These are phyloP conservation scores for Cytospora leucostoma DNA, from an alignment of 2,329 filamentous ascomycete species.

Conservation along the genomic window DNA sequence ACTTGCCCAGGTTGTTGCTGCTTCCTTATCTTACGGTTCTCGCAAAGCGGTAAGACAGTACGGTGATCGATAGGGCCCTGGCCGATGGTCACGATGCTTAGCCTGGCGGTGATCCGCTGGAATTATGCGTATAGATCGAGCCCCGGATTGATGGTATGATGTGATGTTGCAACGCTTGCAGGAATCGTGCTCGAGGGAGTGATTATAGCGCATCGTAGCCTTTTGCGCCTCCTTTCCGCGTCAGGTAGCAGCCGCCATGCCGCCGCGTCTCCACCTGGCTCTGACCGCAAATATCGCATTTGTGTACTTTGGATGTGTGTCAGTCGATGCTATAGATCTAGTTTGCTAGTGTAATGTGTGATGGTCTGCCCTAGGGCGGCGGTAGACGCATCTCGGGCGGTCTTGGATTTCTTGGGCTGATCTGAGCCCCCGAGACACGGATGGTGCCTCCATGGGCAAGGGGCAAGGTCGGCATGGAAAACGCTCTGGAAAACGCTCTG, in stretches of 20 bases:
- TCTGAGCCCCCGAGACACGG: neutral
- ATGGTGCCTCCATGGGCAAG: neutral
- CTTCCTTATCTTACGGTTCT: neutral
- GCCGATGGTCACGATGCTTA: neutral
- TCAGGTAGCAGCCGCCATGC: conserved; percentile 2
- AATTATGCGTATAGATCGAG: neutral
- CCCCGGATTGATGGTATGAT: neutral
- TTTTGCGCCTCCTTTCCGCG: neutral
- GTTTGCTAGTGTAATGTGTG: neutral
- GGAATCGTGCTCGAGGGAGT: neutral
- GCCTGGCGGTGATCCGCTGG: neutral
- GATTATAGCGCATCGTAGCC: neutral
- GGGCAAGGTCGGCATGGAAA: neutral
- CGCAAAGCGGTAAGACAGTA: neutral
- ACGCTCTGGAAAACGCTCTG: neutral
- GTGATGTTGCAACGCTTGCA: neutral
- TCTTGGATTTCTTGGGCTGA: neutral
- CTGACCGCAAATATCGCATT: neutral
- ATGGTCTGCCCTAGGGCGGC: neutral
- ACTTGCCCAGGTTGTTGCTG: neutral
- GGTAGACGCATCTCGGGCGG: neutral
- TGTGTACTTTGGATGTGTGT: neutral
- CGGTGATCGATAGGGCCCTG: neutral
- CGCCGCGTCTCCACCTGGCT: conserved; percentile 1
- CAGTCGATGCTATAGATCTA: neutral